A percentile compares a stretch with the other conserved stretches of the same genome.
Conservation (phyloP, 768 basidiomycete genomes). For the Boletus eberwhitei region DNA sequence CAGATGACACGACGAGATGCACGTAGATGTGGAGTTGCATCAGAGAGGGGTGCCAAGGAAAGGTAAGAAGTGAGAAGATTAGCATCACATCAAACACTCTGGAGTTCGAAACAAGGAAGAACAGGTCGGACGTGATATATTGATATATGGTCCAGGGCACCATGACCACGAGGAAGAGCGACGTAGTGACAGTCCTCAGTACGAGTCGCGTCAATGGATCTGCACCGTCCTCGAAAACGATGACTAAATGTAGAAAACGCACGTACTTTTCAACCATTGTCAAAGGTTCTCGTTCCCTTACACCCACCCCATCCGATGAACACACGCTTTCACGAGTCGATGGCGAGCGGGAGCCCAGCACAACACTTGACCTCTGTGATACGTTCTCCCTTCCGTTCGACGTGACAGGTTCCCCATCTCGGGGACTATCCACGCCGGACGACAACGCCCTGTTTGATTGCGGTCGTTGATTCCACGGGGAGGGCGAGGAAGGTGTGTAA, state of each 20-base stretch:
- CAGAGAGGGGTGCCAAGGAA: not conserved
- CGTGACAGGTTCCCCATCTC: not conserved
- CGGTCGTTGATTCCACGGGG: conserved; percentile 20
- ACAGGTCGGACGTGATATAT: not conserved
- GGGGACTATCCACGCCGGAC: not conserved
- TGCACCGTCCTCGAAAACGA: not conserved
- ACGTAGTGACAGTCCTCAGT: not conserved
- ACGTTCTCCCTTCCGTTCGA: conserved; percentile 8
- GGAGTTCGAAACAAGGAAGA: not conserved
- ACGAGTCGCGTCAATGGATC: not conserved
- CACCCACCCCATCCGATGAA: conserved; percentile 4
- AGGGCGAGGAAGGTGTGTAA: conserved; percentile 26
- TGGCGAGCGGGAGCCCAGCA: conserved; percentile 9
- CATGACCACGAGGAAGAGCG: not conserved
- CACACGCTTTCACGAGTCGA: conserved; percentile 20
- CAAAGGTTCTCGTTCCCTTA: conserved; percentile 39
- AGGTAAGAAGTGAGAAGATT: not conserved
- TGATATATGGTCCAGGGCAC: not conserved
- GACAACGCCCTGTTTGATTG: not conserved
- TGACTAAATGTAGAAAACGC: not conserved
- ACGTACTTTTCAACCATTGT: conserved; percentile 75
- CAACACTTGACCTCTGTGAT: conserved; percentile 22
- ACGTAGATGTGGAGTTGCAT: not conserved
- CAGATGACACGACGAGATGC: not conserved
- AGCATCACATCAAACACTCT: not conserved